These are phyloP conservation scores for Aspergillus hiratsukae DNA, from an alignment of 2,329 filamentous ascomycete species.

Conservation along the genomic window DNA sequence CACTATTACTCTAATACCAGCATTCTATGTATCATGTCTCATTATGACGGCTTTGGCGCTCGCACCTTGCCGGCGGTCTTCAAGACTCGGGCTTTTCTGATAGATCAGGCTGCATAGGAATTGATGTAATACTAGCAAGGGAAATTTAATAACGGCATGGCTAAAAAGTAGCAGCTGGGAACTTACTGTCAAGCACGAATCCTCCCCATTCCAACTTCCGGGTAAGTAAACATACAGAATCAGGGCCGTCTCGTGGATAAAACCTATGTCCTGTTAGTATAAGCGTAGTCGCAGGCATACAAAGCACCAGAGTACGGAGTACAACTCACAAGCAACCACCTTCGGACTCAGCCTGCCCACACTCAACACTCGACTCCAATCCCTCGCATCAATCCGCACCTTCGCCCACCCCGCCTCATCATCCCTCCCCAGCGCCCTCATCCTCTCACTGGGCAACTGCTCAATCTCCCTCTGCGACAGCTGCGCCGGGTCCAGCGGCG, in stretches of 20 bases:
- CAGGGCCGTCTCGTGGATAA: conserved; percentile 43
- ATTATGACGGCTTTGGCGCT: not conserved
- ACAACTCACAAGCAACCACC: conserved; percentile 75
- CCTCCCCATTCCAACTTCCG: conserved; percentile 37
- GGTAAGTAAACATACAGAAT: conserved; percentile 46
- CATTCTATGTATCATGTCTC: conserved; percentile 1
- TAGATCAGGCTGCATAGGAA: conserved; percentile 34
- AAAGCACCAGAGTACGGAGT: not conserved
- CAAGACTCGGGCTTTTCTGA: not conserved
- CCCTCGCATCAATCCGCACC: conserved; percentile 84
- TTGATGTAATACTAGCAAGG: conserved; percentile 42
- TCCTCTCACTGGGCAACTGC: conserved; percentile 76
- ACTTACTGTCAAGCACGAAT: conserved; percentile 45
- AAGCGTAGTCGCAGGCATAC: not conserved
- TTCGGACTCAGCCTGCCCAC: conserved; percentile 83
- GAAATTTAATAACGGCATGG: not conserved
- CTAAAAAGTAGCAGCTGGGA: not conserved
- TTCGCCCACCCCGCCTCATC: conserved; percentile 82
- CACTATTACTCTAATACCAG: conserved; percentile 8
- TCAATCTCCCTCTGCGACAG: conserved; percentile 61
- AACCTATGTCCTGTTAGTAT: conserved; percentile 20
- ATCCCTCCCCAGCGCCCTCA: conserved; percentile 60
- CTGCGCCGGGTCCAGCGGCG: conserved; percentile 75
- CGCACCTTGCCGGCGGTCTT: not conserved
- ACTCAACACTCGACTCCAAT: conserved; percentile 92